phyloP scores from a whole-genome alignment of 495 filamentous ascomycete genomes.

The Lasiosphaeris hirsuta region DNA sequence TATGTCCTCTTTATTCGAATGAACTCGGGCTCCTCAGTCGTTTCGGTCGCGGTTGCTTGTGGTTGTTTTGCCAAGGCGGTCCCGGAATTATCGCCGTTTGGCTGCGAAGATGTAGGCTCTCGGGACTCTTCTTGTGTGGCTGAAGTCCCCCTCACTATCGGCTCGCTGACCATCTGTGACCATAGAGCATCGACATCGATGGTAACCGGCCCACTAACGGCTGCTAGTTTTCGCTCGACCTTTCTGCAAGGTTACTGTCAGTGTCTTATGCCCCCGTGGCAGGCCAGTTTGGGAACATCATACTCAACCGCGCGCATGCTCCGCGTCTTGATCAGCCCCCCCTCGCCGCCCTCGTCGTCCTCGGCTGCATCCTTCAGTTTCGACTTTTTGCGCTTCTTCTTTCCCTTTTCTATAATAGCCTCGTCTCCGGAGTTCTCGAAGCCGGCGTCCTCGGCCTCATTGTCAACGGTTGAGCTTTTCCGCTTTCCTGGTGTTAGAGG shows the following conservation, averaged over 20 bases:
- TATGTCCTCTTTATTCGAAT: slow-evolving; percentile 86
- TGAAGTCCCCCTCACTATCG: slow-evolving; percentile 1
- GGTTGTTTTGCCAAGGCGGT: slow-evolving; percentile 21
- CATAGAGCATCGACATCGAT: slow-evolving; percentile 89
- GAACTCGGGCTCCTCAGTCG: slow-evolving; percentile 37
- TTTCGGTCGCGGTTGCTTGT: background rate
- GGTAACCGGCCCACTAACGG: slow-evolving; percentile 65
- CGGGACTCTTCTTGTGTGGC: background rate
- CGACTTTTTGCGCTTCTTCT: slow-evolving; percentile 54
- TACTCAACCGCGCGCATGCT: slow-evolving; percentile 61
- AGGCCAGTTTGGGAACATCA: background rate
- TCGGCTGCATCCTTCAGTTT: slow-evolving; percentile 45
- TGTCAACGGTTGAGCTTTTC: slow-evolving; percentile 39
- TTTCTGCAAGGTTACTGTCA: slow-evolving; percentile 45
- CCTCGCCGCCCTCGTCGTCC: slow-evolving; percentile 58
- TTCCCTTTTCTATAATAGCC: slow-evolving; percentile 60
- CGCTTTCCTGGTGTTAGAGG: slow-evolving; percentile 26
- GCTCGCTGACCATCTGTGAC: slow-evolving; percentile 65
- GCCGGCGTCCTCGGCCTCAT: slow-evolving; percentile 42
- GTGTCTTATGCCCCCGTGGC: slow-evolving; percentile 4
- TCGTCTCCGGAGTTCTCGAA: slow-evolving; percentile 76
- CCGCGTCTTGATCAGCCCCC: slow-evolving; percentile 80
- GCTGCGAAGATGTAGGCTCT: background rate
- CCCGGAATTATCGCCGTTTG: slow-evolving; percentile 15
- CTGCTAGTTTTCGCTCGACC: slow-evolving; percentile 60